Conservation (phyloP, 2,329 filamentous ascomycete genomes). For the Penicillium sp. region DNA sequence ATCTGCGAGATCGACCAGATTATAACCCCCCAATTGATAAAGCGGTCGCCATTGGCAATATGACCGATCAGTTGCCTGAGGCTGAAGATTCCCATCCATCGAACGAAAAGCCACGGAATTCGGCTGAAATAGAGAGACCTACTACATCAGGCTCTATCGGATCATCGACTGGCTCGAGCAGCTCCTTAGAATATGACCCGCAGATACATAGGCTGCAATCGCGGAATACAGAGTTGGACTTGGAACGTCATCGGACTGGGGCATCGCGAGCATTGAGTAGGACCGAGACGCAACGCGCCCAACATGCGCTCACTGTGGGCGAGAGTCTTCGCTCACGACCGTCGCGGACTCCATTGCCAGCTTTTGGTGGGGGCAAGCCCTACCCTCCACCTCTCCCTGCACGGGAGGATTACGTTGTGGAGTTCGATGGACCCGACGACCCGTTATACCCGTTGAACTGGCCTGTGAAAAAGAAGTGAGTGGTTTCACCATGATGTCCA, state of each 20-base stretch:
- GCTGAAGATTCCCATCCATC: neutral
- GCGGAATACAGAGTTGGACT: slow-evolving; percentile 31
- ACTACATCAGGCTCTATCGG: slow-evolving; percentile 11
- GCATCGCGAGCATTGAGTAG: slow-evolving; percentile 28
- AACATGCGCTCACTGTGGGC: slow-evolving; percentile 41
- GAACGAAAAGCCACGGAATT: slow-evolving; percentile 5
- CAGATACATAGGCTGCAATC: slow-evolving; percentile 29
- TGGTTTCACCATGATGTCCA: neutral
- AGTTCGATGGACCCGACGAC: slow-evolving; percentile 52
- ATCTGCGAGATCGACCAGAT: slow-evolving; percentile 1
- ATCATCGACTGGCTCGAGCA: slow-evolving; percentile 25
- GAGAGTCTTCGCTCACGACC: slow-evolving; percentile 28
- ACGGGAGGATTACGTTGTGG: slow-evolving; percentile 55
- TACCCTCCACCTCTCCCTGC: slow-evolving; percentile 53
- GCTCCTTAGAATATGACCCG: slow-evolving; percentile 28
- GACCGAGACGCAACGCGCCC: slow-evolving; percentile 33
- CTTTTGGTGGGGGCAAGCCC: slow-evolving; percentile 44
- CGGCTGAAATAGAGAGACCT: slow-evolving; percentile 13
- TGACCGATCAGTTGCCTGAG: neutral
- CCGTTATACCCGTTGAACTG: slow-evolving; percentile 56
- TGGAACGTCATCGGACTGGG: slow-evolving; percentile 28
- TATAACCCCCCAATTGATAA: neutral
- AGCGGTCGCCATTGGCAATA: slow-evolving; percentile 6
- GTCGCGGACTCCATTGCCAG: slow-evolving; percentile 23
- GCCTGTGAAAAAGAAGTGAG: slow-evolving; percentile 47